A percentile compares a stretch with the other conserved stretches of the same genome.
Evolutionary conservation across 768 basidiomycete species (phyloP).

Genomic region (Tulasnella sp.): DNA sequence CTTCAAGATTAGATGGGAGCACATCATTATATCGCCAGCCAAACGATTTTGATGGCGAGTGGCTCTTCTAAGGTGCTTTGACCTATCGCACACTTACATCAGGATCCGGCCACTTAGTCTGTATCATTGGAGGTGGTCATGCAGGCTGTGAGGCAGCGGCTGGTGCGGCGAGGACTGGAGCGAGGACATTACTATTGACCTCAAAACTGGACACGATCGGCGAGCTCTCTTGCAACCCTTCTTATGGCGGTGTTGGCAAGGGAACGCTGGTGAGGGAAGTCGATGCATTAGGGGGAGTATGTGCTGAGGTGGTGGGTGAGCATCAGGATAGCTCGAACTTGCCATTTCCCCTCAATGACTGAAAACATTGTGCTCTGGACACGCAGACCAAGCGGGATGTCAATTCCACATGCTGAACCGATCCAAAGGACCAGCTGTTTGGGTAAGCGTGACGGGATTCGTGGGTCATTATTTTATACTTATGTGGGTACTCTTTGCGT

Average conservation of each 20-base stretch:
- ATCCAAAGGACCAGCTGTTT: conserved; percentile 81
- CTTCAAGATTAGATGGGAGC: no score
- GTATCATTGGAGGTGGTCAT: conserved; percentile 85
- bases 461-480: neutral
- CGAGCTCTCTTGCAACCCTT: conserved; percentile 82
- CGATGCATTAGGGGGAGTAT: conserved; percentile 80
- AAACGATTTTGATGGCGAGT: no score
- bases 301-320: conserved; percentile 71
- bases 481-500: neutral
- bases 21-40: no score
- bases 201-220: conserved; percentile 75
- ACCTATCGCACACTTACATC: no score
- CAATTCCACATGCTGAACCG: conserved; percentile 79
- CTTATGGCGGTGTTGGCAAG: conserved; percentile 85
- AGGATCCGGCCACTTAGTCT: conserved; percentile 28
- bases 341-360: no score
- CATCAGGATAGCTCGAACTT: no score
- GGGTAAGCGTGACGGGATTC: conserved; percentile 39
- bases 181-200: conserved; percentile 68
- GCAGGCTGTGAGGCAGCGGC: conserved; percentile 89
- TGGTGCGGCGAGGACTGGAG: conserved; percentile 73
- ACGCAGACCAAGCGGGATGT: conserved; percentile 77
- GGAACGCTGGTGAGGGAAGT: conserved; percentile 85
- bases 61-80: no score
- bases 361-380: no score